Percentiles rank a stretch among this genome's conserved stretches.
Evolutionary conservation across 805 yeast genomes (phyloP).

Genomic region (Suhomyces sp.): DNA sequence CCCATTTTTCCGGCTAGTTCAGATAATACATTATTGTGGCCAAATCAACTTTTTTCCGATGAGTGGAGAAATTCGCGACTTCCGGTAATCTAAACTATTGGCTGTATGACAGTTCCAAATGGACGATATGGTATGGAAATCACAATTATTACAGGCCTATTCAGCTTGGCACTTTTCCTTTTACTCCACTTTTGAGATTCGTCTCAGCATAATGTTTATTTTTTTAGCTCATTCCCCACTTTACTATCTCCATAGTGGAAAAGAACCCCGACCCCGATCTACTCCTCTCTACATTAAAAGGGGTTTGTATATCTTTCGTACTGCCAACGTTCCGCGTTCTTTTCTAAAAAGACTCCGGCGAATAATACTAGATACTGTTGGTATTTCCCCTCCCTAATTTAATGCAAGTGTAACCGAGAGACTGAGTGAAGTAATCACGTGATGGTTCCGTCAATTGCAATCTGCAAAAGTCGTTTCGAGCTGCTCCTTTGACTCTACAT

Average conservation of each 20-base stretch:
- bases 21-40: background rate
- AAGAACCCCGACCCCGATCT: background rate
- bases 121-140: background rate
- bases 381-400: background rate
- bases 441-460: background rate
- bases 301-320: background rate
- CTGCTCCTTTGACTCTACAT: too few species aligned
- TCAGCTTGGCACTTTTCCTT: background rate
- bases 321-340: background rate
- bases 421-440: background rate
- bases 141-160: background rate
- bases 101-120: background rate
- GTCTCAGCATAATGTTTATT: background rate
- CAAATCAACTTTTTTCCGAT: background rate
- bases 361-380: background rate
- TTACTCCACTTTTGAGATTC: background rate
- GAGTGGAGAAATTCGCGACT: background rate
- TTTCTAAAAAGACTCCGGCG: background rate
- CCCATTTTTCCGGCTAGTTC: background rate
- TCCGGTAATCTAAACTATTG: conserved; percentile 2
- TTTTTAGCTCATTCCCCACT: background rate
- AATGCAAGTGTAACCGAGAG: background rate
- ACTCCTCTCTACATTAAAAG: background rate
- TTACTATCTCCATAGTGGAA: background rate
- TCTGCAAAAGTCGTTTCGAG: too few species aligned